Percentiles rank a stretch among this genome's conserved stretches.
These are phyloP conservation scores for Stephanodiscus minutulus DNA, from an alignment of 108 stramenopile genomes.

Conservation along the genomic window DNA sequence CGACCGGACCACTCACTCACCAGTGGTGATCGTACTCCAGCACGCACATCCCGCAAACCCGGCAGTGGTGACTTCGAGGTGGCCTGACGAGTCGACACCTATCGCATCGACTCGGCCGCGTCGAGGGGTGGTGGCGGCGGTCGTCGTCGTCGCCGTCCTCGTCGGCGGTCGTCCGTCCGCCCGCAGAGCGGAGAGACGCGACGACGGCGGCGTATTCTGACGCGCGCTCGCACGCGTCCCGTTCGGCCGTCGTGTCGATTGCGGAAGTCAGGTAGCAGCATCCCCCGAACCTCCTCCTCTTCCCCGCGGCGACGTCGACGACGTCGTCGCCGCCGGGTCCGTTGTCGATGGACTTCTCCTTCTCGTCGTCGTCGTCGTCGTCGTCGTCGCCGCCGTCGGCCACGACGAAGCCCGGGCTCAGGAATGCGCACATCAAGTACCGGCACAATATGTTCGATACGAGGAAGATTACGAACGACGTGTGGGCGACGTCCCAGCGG, in stretches of 20 bases:
- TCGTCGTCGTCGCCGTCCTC: constrained; percentile 11
- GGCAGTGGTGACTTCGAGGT: constrained; percentile 83
- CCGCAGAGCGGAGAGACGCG: too few species aligned
- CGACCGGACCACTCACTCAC: background rate
- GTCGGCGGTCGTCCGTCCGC: background rate
- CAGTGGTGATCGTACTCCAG: constrained; percentile 96
- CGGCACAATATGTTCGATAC: constrained; percentile 64
- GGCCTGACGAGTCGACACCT: constrained; percentile 67
- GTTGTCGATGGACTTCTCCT: background rate
- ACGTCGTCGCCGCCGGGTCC: background rate
- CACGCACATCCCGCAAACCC: constrained; percentile 69
- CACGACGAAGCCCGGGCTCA: constrained; percentile 69
- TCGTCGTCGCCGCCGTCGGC: background rate
- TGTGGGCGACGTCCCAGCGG: constrained; percentile 43
- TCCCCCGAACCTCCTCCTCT: constrained; percentile 22
- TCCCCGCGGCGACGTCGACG: background rate
- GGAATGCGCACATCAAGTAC: constrained; percentile 53
- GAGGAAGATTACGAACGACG: constrained; percentile 55
- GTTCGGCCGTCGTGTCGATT: constrained; percentile 11
- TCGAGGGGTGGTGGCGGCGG: constrained; percentile 38
- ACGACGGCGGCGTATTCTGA: too few species aligned
- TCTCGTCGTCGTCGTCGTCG: background rate
- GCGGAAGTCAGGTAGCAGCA: constrained; percentile 23
- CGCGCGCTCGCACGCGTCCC: constrained; percentile 4
- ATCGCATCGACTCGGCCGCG: constrained; percentile 53